Percentiles rank a stretch among this genome's conserved stretches.
These are phyloP conservation scores for Oryza brachyantha DNA, from an alignment of 176 grass and related monocot species.

Conservation along the genomic window DNA sequence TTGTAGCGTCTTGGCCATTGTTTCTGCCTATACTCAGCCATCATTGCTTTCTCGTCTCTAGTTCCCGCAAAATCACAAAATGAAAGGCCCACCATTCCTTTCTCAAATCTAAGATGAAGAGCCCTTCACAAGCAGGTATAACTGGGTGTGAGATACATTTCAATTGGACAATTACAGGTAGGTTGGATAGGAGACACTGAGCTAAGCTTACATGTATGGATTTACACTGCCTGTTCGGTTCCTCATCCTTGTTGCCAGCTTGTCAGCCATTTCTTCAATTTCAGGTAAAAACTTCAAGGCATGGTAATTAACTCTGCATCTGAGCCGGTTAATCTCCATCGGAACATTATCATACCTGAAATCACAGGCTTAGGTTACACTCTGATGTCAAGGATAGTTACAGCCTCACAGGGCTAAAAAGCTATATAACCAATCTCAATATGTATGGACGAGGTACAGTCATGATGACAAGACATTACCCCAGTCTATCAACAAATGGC, in stretches of 20 bases:
- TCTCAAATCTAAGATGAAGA: constrained; percentile 98
- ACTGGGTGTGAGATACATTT: constrained; percentile 13
- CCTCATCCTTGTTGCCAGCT: constrained; percentile 82
- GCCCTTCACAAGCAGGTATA: constrained; percentile 57
- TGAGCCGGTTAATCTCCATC: constrained; percentile 89
- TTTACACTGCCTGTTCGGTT: constrained; percentile 76
- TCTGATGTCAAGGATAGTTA: neutral
- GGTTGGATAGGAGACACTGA: neutral
- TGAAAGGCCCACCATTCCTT: constrained; percentile 96
- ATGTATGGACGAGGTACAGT: neutral
- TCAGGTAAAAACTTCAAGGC: constrained; percentile 96
- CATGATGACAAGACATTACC: constrained; percentile 54
- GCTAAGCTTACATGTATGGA: constrained; percentile 74
- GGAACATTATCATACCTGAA: constrained; percentile 99
- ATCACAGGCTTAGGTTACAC: constrained; percentile 16
- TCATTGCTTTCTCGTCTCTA: constrained; percentile 89
- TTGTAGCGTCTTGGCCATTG: constrained; percentile 97
- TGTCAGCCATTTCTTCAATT: constrained; percentile 97
- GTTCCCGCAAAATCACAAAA: constrained; percentile 99
- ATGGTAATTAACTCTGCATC: constrained; percentile 98
- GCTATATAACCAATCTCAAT: neutral
- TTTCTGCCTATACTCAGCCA: constrained; percentile 89
- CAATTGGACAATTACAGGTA: constrained; percentile 1
- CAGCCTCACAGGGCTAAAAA: neutral
- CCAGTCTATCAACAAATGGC: constrained; percentile 93